Evolutionary conservation across 73 alveolate genomes (phyloP).

Genomic region (Tetrahymena malaccensis): DNA sequence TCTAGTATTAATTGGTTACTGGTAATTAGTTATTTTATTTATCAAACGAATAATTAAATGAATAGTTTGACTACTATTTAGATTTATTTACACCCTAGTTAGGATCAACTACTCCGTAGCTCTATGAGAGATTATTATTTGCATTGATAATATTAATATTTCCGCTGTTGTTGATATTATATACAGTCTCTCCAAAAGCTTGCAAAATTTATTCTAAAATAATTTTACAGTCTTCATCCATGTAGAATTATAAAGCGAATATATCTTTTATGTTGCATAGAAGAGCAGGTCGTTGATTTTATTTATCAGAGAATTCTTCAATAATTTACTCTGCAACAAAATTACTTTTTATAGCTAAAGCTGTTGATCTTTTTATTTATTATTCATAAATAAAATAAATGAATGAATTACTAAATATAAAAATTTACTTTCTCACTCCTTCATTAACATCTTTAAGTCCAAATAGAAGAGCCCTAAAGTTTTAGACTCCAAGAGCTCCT

Average conservation of each 20-base stretch:
- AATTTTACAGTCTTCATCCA: not conserved
- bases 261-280: not conserved
- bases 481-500: slow-evolving; percentile 76
- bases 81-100: not conserved
- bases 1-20: not conserved
- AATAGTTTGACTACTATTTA: not conserved
- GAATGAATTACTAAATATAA: not conserved
- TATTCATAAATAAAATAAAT: not conserved
- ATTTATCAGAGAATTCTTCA: slow-evolving; percentile 6
- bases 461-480: slow-evolving; percentile 74
- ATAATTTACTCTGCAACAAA: not conserved
- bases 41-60: not conserved
- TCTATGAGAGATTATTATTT: not conserved
- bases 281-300: not conserved
- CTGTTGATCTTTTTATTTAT: not conserved
- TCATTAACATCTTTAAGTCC: slow-evolving; percentile 79
- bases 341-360: not conserved
- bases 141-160: not conserved
- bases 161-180: not conserved
- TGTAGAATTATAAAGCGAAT: not conserved
- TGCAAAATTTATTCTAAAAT: not conserved
- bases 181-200: not conserved
- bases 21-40: not conserved
- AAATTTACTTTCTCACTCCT: slow-evolving; percentile 64
- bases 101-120: not conserved